phyloP scores from a whole-genome alignment of 768 basidiomycete genomes.

The Phlebiopsis gigantea region DNA sequence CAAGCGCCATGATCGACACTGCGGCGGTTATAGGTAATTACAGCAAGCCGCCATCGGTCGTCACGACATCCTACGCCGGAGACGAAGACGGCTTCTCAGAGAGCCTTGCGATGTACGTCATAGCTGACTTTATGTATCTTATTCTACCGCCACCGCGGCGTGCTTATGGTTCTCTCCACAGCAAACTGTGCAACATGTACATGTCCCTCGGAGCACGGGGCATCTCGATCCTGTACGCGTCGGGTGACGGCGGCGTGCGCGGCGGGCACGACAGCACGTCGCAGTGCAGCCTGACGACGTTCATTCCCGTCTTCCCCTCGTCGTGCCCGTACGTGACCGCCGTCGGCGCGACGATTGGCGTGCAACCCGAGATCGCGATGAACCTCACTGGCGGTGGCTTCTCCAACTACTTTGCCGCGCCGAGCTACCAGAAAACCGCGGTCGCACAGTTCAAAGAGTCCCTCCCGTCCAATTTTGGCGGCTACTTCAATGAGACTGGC shows the following conservation, averaged over 20 bases:
- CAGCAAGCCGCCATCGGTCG: background rate
- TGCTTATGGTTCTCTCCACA: background rate
- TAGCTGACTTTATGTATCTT: too few species aligned
- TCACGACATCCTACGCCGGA: background rate
- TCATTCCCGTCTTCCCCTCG: conserved; percentile 26
- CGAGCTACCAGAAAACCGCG: conserved; percentile 4
- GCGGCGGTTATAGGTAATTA: conserved; percentile 1
- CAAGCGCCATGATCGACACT: conserved; percentile 13
- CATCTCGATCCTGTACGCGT: conserved; percentile 26
- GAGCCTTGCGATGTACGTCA: conserved; percentile 20
- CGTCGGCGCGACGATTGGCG: conserved; percentile 20
- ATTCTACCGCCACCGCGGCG: background rate
- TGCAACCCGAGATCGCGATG: conserved; percentile 39
- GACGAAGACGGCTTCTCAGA: conserved; percentile 16
- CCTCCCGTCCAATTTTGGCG: conserved; percentile 3
- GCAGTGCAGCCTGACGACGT: conserved; percentile 16
- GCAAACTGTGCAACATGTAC: conserved; percentile 23
- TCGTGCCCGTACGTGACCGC: conserved; percentile 25
- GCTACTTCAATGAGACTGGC: conserved; percentile 13
- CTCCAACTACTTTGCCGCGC: conserved; percentile 21
- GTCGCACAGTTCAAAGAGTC: background rate
- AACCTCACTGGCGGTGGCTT: conserved; percentile 20
- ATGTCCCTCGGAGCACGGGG: conserved; percentile 26
- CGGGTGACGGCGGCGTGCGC: conserved; percentile 27
- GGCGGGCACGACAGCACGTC: conserved; percentile 23